Conservation (phyloP, 768 basidiomycete genomes). For the Tulasnella calospora region DNA sequence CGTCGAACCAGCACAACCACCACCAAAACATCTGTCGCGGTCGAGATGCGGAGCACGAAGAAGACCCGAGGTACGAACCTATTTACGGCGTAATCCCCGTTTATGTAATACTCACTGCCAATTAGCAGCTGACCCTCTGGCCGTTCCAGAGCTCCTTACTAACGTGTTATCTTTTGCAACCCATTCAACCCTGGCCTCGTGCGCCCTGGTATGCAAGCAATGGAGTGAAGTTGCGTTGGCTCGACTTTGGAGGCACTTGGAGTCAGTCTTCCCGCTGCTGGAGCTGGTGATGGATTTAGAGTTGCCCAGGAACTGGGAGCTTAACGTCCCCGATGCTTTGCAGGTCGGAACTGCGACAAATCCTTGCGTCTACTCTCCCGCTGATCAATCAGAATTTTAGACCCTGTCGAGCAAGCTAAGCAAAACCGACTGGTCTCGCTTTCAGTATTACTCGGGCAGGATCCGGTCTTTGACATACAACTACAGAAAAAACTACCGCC, state of each 20-base stretch:
- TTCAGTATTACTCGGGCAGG: neutral
- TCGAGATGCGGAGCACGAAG: too few relatives aligned
- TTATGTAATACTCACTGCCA: too few relatives aligned
- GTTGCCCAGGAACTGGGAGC: neutral
- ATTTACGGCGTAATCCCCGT: too few relatives aligned
- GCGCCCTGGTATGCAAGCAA: neutral
- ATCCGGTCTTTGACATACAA: neutral
- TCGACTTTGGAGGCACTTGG: neutral
- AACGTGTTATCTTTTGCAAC: too few relatives aligned
- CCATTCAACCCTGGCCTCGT: too few relatives aligned
- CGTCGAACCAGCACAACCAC: neutral
- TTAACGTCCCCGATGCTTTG: too few relatives aligned
- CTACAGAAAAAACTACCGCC: neutral
- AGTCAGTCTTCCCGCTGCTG: neutral
- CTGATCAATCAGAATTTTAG: neutral
- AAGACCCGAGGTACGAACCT: too few relatives aligned
- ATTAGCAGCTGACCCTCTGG: too few relatives aligned
- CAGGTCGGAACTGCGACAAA: too few relatives aligned
- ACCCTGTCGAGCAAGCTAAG: neutral
- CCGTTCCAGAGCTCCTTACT: too few relatives aligned
- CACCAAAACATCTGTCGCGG: too few relatives aligned
- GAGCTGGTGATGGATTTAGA: neutral
- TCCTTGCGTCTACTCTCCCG: too few relatives aligned
- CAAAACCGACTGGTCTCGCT: neutral
- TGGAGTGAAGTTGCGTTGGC: neutral